A percentile compares a stretch with the other conserved stretches of the same genome.
Conservation (phyloP, 2,329 filamentous ascomycete genomes). For the Botryotinia calthae region DNA sequence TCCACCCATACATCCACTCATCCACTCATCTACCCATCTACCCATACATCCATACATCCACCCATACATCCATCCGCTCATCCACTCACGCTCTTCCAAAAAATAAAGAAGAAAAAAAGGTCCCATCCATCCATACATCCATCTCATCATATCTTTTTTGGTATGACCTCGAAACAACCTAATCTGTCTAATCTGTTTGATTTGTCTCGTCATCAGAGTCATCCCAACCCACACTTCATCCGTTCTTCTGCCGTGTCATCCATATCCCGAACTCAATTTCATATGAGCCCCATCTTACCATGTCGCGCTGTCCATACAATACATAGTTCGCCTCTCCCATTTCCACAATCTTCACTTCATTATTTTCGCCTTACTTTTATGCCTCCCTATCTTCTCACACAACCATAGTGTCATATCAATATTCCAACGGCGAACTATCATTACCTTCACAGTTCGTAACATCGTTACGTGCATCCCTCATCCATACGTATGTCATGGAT, state of each 20-base stretch:
- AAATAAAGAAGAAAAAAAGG: not conserved
- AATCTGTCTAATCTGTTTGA: not conserved
- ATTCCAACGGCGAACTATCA: conserved; percentile 23
- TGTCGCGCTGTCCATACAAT: conserved; percentile 28
- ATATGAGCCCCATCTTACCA: conserved; percentile 28
- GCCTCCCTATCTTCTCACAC: conserved; percentile 25
- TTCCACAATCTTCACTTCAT: conserved; percentile 24
- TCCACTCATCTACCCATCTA: not conserved
- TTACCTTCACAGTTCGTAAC: conserved; percentile 22
- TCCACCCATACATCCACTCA: not conserved
- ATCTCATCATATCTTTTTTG: not conserved
- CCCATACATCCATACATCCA: not conserved
- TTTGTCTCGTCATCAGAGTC: conserved; percentile 11
- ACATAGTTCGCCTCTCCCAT: conserved; percentile 31
- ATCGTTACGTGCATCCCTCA: conserved; percentile 3
- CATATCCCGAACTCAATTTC: conserved; percentile 21
- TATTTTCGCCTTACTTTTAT: conserved; percentile 35
- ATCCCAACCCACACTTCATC: conserved; percentile 17
- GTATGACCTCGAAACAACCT: conserved; percentile 10
- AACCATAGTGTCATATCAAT: conserved; percentile 23
- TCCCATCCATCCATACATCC: not conserved
- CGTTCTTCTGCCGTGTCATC: conserved; percentile 22
- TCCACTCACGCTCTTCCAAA: too few relatives aligned
- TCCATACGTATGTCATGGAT: conserved; percentile 21
- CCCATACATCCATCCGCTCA: too few relatives aligned